Percentiles rank a stretch among this genome's conserved stretches.
Conservation (phyloP, 2,329 filamentous ascomycete genomes). For the Diaporthe helianthi region DNA sequence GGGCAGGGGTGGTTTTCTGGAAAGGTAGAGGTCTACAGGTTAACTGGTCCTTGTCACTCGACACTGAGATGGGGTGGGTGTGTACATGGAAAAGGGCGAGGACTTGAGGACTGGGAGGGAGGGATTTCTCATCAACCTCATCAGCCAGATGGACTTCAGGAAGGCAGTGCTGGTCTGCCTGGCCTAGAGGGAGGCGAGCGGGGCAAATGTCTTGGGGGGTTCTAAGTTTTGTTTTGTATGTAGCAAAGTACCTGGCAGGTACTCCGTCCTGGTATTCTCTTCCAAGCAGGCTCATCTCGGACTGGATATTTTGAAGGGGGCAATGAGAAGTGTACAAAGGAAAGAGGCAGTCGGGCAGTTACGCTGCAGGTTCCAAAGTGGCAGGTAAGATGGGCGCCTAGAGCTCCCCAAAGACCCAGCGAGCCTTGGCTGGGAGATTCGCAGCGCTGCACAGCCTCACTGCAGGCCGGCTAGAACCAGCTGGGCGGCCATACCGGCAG, state of each 20-base stretch:
- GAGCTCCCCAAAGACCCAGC: neutral
- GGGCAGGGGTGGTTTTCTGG: neutral
- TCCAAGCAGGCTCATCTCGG: neutral
- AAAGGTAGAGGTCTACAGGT: neutral
- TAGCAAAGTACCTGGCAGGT: neutral
- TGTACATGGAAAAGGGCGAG: neutral
- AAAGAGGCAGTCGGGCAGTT: neutral
- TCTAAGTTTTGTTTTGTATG: too few relatives aligned
- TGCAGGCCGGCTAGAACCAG: constrained; percentile 23
- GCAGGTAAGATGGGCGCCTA: constrained; percentile 23
- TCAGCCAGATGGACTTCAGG: neutral
- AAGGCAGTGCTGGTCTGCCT: constrained; percentile 28
- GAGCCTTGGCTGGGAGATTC: constrained; percentile 10
- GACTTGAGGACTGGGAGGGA: neutral
- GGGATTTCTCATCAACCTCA: too few relatives aligned
- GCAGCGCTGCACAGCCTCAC: constrained; percentile 21
- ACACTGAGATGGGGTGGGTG: neutral
- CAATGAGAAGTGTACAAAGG: constrained; percentile 24
- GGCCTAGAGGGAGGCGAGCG: constrained; percentile 13
- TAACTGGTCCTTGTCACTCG: neutral
- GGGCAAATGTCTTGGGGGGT: constrained; percentile 23
- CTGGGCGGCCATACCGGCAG: neutral
- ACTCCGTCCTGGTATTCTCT: too few relatives aligned
- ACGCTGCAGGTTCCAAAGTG: constrained; percentile 12
- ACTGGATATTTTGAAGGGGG: neutral